Conservation (phyloP, 108 stramenopile genomes). For the Ochromonas danica region DNA sequence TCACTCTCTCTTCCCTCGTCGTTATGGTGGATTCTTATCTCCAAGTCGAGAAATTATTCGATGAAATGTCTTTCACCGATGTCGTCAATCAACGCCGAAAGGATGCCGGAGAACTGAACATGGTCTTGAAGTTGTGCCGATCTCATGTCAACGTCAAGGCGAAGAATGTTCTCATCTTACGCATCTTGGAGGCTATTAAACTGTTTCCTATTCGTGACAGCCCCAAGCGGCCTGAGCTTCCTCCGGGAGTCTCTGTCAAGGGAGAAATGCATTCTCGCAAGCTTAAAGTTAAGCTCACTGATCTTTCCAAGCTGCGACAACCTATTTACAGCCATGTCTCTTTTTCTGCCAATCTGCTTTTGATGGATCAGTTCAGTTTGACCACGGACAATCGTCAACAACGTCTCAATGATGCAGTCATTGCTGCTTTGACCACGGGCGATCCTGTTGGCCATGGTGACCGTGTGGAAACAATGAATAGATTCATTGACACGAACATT, state of each 20-base stretch:
- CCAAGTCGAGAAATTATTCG: conserved; percentile 47
- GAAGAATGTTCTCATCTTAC: conserved; percentile 67
- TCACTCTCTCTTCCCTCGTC: conserved; percentile 8
- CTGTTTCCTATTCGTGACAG: conserved; percentile 77
- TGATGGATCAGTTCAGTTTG: conserved; percentile 29
- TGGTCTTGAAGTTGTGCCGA: conserved; percentile 74
- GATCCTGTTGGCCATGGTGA: conserved; percentile 46
- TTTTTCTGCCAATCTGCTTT: conserved; percentile 13
- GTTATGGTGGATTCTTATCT: conserved; percentile 41
- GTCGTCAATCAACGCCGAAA: conserved; percentile 78
- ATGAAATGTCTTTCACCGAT: conserved; percentile 64
- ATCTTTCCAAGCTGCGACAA: background rate
- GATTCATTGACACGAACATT: conserved; percentile 22
- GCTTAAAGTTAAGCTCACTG: conserved; percentile 18
- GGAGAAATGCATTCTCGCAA: conserved; percentile 4
- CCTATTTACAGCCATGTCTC: background rate
- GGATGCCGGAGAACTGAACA: conserved; percentile 64
- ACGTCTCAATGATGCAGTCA: conserved; percentile 19
- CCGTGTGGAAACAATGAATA: conserved; percentile 22
- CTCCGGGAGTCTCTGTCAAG: background rate
- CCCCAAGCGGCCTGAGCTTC: conserved; percentile 55
- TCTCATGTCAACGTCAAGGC: conserved; percentile 71
- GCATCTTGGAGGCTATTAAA: conserved; percentile 63
- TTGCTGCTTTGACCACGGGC: conserved; percentile 11
- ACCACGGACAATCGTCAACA: conserved; percentile 2